These are phyloP conservation scores for Amanita rimosa DNA, from an alignment of 768 basidiomycete species.

Conservation along the genomic window DNA sequence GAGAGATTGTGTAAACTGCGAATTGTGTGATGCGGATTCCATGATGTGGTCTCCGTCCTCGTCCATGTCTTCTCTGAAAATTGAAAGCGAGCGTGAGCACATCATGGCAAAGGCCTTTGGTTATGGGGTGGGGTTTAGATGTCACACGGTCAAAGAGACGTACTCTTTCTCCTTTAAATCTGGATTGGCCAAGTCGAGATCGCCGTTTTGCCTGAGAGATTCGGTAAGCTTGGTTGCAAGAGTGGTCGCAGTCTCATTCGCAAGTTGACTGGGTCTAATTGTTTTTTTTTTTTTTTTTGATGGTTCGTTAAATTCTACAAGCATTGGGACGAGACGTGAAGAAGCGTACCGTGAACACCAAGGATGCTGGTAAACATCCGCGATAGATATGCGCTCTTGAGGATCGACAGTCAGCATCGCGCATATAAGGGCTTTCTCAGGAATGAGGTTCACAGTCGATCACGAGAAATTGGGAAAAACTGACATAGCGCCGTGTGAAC, in stretches of 20 bases:
- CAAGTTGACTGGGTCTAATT: conserved; percentile 61
- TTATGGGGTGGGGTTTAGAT: too few relatives aligned
- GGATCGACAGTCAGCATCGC: conserved; percentile 70
- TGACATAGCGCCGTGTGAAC: conserved; percentile 46
- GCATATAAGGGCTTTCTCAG: conserved; percentile 53
- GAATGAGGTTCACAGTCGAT: background rate
- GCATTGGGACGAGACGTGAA: too few relatives aligned
- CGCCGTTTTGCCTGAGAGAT: conserved; percentile 56
- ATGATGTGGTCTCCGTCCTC: conserved; percentile 52
- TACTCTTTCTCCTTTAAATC: conserved; percentile 24
- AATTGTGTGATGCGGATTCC: conserved; percentile 40
- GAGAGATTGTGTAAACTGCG: conserved; percentile 73
- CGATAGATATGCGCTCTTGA: conserved; percentile 39
- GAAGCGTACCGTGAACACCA: conserved; percentile 1
- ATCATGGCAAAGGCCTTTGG: too few relatives aligned
- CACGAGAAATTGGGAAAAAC: conserved; percentile 11
- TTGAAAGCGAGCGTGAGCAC: too few relatives aligned
- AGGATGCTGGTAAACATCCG: background rate
- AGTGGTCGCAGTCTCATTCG: conserved; percentile 32
- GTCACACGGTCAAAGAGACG: too few relatives aligned
- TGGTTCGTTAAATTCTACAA: background rate
- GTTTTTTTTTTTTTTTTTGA: too few relatives aligned
- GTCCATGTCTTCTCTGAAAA: conserved; percentile 20
- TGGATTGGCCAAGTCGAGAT: conserved; percentile 63
- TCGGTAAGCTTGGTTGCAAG: conserved; percentile 66